Evolutionary conservation across 331 rosid genomes (phyloP).

Genomic region (Malus hybrid): DNA sequence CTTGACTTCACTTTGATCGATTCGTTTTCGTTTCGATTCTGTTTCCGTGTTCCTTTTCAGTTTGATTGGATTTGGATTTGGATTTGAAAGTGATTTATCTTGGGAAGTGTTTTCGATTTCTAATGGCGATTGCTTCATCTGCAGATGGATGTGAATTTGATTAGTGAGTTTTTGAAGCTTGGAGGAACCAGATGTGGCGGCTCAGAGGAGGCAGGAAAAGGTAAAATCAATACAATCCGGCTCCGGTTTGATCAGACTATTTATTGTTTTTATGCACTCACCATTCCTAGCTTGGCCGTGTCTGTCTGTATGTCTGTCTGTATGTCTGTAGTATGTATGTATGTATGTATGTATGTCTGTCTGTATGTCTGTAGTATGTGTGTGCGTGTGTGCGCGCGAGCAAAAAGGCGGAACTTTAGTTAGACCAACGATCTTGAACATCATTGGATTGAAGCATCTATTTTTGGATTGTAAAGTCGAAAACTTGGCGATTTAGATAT

Average conservation of each 20-base stretch:
- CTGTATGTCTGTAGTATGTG: not conserved
- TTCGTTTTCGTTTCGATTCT: not conserved
- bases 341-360: not conserved
- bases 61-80: not conserved
- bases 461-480: not conserved
- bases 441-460: not conserved
- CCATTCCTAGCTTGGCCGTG: not conserved
- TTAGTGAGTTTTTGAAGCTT: constrained; percentile 40
- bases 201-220: constrained; percentile 61
- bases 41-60: not conserved
- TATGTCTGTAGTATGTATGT: not conserved
- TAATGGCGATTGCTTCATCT: constrained; percentile 9
- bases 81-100: not conserved
- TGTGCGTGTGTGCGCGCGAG: not conserved
- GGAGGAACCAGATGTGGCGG: constrained; percentile 70
- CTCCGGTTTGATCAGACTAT: not conserved
- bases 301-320: not conserved
- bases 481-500: not conserved
- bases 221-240: constrained; percentile 19
- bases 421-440: not conserved
- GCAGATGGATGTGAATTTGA: constrained; percentile 44
- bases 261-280: not conserved
- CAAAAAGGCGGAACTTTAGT: not conserved
- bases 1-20: not conserved
- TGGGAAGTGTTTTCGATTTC: not conserved